Evolutionary conservation across 2,329 filamentous ascomycete genomes (phyloP), one percentile per base, ranked within the genome.

Genomic region (Microdochium trichocladiopsis): DNA sequence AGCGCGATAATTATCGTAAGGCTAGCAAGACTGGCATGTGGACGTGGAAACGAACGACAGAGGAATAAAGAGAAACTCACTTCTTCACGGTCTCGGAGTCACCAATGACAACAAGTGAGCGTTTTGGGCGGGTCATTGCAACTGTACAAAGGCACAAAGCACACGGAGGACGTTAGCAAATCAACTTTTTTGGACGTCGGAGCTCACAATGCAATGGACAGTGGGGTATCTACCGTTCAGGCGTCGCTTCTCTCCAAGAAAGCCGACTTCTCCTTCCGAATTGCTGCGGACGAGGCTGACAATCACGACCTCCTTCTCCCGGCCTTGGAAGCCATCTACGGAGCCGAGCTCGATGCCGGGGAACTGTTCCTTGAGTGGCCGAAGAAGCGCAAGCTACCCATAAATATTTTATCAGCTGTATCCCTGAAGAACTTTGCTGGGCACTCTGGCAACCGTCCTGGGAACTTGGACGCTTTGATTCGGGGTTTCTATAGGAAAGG

Each of bases 261-360:
- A 99, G 10, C 94, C 94, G 14, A 97, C 92, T 66, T 97, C 91
- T 50, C 86, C 83, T 49, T 91, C 82, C 5, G 83, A 59, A 66
- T 99, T 99, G 69, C 92, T 96, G 58, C 94, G 80, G 52, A 99
- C 94, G n/a, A 97, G 79, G 68, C 87, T 95, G 50, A 99, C 86
- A 37, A 99, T 80, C 16, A 99, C 86, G 2, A 90, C 94, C 69
- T 99, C 94, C 70, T 99, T 99, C 70, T 99, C 94, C 18, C 94
- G 83, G 31, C 94, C 94, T 69, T 99, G 94, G 66, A 99, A 99
- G 2, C 93, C 94, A 68, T 99, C 94, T 2, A 99, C 90, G 61
- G 90, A 96, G 31, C 94, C 94, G n/a, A 99, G 77, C 68, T 99
- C 94, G 50, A 99, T 83, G 12, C 87, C 90, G 0, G 88, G 87